These are phyloP conservation scores for Ensete ventricosum DNA, from an alignment of 176 grass and related monocot species.

Conservation along the genomic window DNA sequence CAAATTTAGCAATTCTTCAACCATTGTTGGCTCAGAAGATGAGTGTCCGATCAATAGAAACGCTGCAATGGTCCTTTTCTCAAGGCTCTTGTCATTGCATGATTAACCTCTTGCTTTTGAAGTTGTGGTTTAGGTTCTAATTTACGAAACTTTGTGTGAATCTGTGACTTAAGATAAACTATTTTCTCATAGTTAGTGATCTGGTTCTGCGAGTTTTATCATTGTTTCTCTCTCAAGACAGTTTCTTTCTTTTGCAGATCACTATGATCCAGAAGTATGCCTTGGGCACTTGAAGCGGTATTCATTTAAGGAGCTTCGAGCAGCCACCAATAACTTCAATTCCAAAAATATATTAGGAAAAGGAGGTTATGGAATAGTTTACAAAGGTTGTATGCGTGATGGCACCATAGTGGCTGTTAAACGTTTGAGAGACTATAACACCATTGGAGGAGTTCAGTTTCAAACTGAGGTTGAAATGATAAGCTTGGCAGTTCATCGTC, in stretches of 20 bases:
- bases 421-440: constrained; percentile 40
- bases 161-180: too few species aligned
- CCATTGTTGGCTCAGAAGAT: too few species aligned
- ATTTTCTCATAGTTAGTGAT: too few species aligned
- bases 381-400: constrained; percentile 48
- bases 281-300: constrained; percentile 70
- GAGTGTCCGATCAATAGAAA: too few species aligned
- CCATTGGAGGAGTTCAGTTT: constrained; percentile 58
- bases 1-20: too few species aligned
- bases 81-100: too few species aligned
- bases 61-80: too few species aligned
- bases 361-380: constrained; percentile 76
- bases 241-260: constrained; percentile 33
- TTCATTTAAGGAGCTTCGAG: constrained; percentile 48
- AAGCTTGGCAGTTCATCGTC: constrained; percentile 68
- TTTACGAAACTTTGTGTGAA: too few species aligned
- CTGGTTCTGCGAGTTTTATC: too few species aligned
- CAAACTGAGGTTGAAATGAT: constrained; percentile 78
- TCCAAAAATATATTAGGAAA: constrained; percentile 66
- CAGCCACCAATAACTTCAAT: constrained; percentile 63
- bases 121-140: too few species aligned
- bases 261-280: constrained; percentile 25
- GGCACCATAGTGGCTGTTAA: constrained; percentile 54
- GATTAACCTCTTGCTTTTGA: too few species aligned
- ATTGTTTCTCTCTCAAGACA: neutral